Conservation (phyloP, 495 filamentous ascomycete species). For the Tuber microsphaerosporum region DNA sequence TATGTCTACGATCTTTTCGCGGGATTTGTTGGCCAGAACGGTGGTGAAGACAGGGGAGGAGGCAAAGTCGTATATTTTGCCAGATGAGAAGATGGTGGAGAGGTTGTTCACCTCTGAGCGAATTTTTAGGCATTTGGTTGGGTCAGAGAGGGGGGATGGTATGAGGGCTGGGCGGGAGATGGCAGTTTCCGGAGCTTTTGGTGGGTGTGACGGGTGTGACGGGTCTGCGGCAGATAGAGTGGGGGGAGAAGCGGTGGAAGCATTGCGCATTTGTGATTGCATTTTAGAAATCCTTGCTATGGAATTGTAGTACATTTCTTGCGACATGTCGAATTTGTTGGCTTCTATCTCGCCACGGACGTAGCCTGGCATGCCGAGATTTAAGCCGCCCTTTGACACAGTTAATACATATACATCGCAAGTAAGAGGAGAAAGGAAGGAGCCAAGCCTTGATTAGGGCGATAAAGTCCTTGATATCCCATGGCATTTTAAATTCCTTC, state of each 20-base stretch:
- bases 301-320: neutral
- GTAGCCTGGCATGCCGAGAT: constrained; percentile 17
- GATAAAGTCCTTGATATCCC: constrained; percentile 30
- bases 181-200: neutral
- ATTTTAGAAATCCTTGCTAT: neutral
- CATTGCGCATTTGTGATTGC: neutral
- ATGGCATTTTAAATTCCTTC: constrained; percentile 4
- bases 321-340: constrained; percentile 4
- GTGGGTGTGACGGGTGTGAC: neutral
- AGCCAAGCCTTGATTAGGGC: constrained; percentile 18
- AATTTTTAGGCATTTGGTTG: constrained; percentile 1
- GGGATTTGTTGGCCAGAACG: neutral
- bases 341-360: constrained; percentile 20
- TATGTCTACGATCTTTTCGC: constrained; percentile 18
- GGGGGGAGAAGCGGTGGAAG: neutral
- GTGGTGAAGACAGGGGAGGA: constrained; percentile 12
- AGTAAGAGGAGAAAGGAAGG: neutral
- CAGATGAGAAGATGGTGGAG: constrained; percentile 17
- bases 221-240: neutral
- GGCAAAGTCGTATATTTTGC: constrained; percentile 35
- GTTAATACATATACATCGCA: neutral
- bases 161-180: neutral
- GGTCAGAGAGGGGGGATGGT: neutral
- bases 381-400: constrained; percentile 3
- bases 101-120: constrained; percentile 18